These are phyloP conservation scores for Pneumocystis carinii DNA, from an alignment of 1,139 yeast species.

Conservation along the genomic window DNA sequence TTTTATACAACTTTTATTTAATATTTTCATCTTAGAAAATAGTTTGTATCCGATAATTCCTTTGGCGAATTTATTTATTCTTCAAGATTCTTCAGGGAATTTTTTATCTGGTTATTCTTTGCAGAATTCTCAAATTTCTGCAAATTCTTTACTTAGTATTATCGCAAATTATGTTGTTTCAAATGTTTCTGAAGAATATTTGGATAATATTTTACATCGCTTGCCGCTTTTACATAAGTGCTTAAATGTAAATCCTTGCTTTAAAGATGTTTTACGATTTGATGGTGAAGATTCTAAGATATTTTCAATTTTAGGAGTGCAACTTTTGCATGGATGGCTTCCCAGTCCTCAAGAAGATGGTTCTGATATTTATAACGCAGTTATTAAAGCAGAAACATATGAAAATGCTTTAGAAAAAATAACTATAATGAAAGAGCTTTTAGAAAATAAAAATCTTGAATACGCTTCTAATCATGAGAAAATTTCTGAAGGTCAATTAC, in stretches of 20 bases:
- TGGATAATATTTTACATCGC: constrained; percentile 13
- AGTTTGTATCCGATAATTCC: constrained; percentile 7
- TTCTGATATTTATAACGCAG: constrained; percentile 23
- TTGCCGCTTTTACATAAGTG: constrained; percentile 63
- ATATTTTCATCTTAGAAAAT: not conserved
- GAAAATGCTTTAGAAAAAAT: not conserved
- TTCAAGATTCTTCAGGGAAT: not conserved
- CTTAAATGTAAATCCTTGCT: constrained; percentile 54
- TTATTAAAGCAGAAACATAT: constrained; percentile 9
- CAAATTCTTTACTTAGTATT: constrained; percentile 2
- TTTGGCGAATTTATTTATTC: constrained; percentile 5
- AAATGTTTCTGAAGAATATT: not conserved
- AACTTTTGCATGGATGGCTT: constrained; percentile 40
- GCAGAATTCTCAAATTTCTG: constrained; percentile 1
- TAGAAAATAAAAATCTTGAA: not conserved
- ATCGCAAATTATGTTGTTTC: constrained; percentile 3
- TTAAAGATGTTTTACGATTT: constrained; percentile 48
- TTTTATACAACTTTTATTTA: not conserved
- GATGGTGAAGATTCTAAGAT: constrained; percentile 27
- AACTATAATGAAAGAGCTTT: constrained; percentile 3
- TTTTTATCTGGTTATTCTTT: not conserved
- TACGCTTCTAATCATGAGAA: not conserved
- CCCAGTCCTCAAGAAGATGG: constrained; percentile 24
- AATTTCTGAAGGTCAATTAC: constrained; percentile 36
- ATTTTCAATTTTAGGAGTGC: constrained; percentile 33